Evolutionary conservation across 164 flowering plant genomes (phyloP), one percentile per base, ranked within the genome.

Genomic region (Chimonanthus praecox): DNA sequence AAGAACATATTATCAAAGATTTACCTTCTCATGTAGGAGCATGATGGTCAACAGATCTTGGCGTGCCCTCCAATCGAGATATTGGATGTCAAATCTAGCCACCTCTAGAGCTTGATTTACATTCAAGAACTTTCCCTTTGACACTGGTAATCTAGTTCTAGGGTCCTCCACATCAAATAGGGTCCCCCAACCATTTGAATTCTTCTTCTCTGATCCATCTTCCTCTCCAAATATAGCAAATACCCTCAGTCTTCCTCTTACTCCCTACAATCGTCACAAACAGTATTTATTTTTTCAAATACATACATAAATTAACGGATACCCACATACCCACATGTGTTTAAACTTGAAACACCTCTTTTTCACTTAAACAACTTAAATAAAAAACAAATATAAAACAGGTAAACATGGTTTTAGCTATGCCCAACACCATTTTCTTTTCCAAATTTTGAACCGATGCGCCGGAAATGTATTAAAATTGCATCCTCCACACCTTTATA

Each of bases 11-110:
- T 7, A 66, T 18, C 16, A 16, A 43, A 62, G 6, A 51, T 21
- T 7, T 47, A 92, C 99, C 98, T 95, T 95, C 61, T 95, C 99
- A 80, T 95, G 99, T 64, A 95, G 91, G 51, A 88, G 87, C 97
- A 95, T 89, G 79, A 95, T 95, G 7, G 92, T 85, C 49, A 95
- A 94, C 4, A 95, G 80, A 82, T 93, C 99, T 77, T 93, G 99
- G 18, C 99, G 82, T 71, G 99, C 98, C 47, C 94, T 83, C 99
- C 99, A 95, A 81, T 95, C 99, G 63, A 88, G 88, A 68, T 95
- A 95, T 76, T 95, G 99, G 72, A 95, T 83, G 81, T 93, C 98
- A 75, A 82, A 92, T 75, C 94, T 83, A 66, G 94, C 99, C n/a
- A 95, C 89, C 82, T 95, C 97, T 20, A 95, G 71, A 7, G 97